A percentile compares a stretch with the other conserved stretches of the same genome.
phyloP scores from a whole-genome alignment of 441 rosid species.

The Arabidopsis hybrid region DNA sequence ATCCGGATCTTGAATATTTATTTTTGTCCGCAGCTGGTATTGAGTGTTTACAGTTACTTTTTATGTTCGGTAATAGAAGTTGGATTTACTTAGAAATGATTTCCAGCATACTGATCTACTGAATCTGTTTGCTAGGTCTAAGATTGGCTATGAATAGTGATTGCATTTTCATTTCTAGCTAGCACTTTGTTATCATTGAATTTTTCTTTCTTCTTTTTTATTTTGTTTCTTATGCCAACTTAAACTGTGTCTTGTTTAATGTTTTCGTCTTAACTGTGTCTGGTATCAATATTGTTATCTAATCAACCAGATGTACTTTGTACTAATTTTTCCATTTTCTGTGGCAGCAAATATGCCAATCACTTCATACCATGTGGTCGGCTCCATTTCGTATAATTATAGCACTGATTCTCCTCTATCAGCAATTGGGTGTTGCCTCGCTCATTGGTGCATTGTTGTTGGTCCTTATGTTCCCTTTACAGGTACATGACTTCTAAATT shows the following conservation, averaged over 20 bases:
- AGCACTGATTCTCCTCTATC: conserved; percentile 86
- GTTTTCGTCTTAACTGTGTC: not conserved
- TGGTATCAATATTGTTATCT: conserved; percentile 5
- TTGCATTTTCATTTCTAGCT: conserved; percentile 20
- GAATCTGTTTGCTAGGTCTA: conserved; percentile 1
- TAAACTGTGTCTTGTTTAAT: not conserved
- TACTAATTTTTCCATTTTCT: conserved; percentile 13
- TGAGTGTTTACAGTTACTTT: not conserved
- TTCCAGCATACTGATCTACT: not conserved
- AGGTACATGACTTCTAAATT: conserved; percentile 52
- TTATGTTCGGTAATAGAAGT: not conserved
- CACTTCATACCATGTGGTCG: conserved; percentile 98
- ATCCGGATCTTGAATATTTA: conserved; percentile 17
- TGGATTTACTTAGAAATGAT: conserved; percentile 16
- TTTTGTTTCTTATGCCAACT: conserved; percentile 7
- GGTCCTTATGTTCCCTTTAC: conserved; percentile 89
- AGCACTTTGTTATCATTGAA: not conserved
- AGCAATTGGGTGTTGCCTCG: conserved; percentile 91
- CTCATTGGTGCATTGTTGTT: conserved; percentile 93
- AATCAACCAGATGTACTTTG: conserved; percentile 9
- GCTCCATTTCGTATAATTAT: conserved; percentile 94
- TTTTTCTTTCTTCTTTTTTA: not conserved
- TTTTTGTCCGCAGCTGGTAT: conserved; percentile 3
- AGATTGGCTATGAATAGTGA: not conserved
- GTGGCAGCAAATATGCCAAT: conserved; percentile 58